These are phyloP conservation scores for Fusarium nygamai DNA, from an alignment of 2,329 filamentous ascomycete genomes.

Conservation along the genomic window DNA sequence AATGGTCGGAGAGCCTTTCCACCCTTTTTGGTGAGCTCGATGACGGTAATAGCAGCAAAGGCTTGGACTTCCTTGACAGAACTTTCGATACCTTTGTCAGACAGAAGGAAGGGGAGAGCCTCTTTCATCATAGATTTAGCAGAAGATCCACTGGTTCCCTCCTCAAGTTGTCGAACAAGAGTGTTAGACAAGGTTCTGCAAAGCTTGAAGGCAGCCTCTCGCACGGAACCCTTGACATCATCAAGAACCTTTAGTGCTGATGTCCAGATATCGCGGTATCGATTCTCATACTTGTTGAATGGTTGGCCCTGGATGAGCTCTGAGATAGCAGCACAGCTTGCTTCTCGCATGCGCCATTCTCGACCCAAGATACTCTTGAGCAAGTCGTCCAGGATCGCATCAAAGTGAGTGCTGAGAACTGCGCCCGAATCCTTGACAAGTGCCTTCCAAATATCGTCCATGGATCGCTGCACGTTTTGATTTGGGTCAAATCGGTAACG, in stretches of 20 bases:
- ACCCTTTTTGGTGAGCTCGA: slow-evolving; percentile 90
- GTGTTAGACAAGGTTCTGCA: slow-evolving; percentile 87
- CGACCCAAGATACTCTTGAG: slow-evolving; percentile 86
- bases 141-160: slow-evolving; percentile 75
- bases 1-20: slow-evolving; percentile 82
- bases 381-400: slow-evolving; percentile 88
- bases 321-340: slow-evolving; percentile 88
- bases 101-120: slow-evolving; percentile 89
- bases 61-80: slow-evolving; percentile 86
- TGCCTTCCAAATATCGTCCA: slow-evolving; percentile 98
- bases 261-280: slow-evolving; percentile 86
- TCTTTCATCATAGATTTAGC: slow-evolving; percentile 84
- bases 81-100: slow-evolving; percentile 88
- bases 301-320: slow-evolving; percentile 87
- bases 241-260: slow-evolving; percentile 91
- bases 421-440: slow-evolving; percentile 87
- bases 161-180: slow-evolving; percentile 85
- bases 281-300: slow-evolving; percentile 80
- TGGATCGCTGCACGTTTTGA: slow-evolving; percentile 88
- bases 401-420: slow-evolving; percentile 83
- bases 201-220: slow-evolving; percentile 80
- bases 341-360: slow-evolving; percentile 94
- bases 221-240: slow-evolving; percentile 93
- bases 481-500: slow-evolving; percentile 97
- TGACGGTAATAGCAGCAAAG: slow-evolving; percentile 83